Evolutionary conservation across 2,329 filamentous ascomycete genomes (phyloP).

Genomic region (Tolypocladium sp.): DNA sequence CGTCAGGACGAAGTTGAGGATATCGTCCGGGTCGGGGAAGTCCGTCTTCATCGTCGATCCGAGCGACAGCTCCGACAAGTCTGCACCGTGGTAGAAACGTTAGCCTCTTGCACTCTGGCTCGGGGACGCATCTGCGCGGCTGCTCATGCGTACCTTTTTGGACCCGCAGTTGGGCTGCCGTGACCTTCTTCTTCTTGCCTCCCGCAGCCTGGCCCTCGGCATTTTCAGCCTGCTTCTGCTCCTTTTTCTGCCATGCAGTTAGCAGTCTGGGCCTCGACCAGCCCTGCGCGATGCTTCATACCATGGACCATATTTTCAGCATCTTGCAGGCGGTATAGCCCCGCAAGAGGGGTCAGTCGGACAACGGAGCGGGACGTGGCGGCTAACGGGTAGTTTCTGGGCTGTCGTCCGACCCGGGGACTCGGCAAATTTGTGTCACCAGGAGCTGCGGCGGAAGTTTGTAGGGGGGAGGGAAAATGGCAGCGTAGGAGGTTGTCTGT

Average conservation of each 20-base stretch:
- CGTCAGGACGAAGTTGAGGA: constrained; percentile 72
- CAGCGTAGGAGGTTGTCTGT: not conserved
- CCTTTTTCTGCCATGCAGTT: constrained; percentile 62
- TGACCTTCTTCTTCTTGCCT: constrained; percentile 97
- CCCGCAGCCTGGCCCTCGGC: constrained; percentile 61
- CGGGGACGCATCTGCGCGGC: not conserved
- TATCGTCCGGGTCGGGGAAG: constrained; percentile 76
- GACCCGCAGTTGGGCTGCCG: constrained; percentile 86
- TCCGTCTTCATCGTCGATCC: constrained; percentile 72
- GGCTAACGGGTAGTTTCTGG: not conserved
- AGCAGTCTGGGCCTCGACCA: constrained; percentile 6
- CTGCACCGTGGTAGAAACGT: constrained; percentile 28
- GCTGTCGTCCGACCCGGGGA: not conserved
- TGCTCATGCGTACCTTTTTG: constrained; percentile 65
- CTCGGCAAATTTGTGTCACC: not conserved
- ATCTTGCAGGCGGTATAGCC: constrained; percentile 46
- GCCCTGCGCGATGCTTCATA: constrained; percentile 29
- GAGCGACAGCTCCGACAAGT: constrained; percentile 72
- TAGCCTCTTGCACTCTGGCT: not conserved
- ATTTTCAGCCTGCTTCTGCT: constrained; percentile 90
- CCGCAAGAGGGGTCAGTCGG: constrained; percentile 4
- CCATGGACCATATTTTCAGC: constrained; percentile 99
- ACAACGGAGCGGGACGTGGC: not conserved
- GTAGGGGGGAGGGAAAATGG: not conserved
- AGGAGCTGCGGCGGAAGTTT: not conserved